phyloP scores from a whole-genome alignment of 2,329 filamentous ascomycete genomes.

The Calonectria pteridis region DNA sequence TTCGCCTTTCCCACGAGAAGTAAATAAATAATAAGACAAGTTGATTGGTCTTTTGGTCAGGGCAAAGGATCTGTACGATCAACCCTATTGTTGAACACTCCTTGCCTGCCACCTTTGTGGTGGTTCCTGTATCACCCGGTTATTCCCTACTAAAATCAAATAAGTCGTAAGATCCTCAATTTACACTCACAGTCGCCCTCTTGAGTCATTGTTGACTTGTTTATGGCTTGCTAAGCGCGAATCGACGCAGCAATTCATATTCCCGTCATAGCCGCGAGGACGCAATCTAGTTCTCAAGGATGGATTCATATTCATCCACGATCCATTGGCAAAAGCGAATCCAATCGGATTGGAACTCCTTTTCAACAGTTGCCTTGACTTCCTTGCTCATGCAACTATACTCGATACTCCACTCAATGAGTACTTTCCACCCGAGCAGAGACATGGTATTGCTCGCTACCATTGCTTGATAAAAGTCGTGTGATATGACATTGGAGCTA shows the following conservation, averaged over 20 bases:
- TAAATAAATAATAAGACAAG: not conserved
- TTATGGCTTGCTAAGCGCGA: not conserved
- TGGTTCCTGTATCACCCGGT: no score
- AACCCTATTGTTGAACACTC: no score
- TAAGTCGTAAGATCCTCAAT: no score
- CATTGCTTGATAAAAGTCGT: constrained; percentile 4
- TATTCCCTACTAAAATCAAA: not conserved
- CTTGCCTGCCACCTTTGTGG: no score
- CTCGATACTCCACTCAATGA: not conserved
- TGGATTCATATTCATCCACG: not conserved
- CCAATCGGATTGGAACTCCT: not conserved
- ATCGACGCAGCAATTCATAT: not conserved
- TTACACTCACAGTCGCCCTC: not conserved
- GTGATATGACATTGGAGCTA: not conserved
- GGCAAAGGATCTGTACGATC: no score
- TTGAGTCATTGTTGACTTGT: not conserved
- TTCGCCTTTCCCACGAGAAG: not conserved
- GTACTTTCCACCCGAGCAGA: not conserved
- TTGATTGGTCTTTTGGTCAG: no score
- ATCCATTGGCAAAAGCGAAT: not conserved
- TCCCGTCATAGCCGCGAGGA: not conserved
- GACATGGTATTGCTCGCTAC: not conserved
- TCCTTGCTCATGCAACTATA: not conserved
- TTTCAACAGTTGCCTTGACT: not conserved
- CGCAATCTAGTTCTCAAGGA: not conserved